Conservation (phyloP, 2,329 filamentous ascomycete genomes). For the Metarhizium brunneum region DNA sequence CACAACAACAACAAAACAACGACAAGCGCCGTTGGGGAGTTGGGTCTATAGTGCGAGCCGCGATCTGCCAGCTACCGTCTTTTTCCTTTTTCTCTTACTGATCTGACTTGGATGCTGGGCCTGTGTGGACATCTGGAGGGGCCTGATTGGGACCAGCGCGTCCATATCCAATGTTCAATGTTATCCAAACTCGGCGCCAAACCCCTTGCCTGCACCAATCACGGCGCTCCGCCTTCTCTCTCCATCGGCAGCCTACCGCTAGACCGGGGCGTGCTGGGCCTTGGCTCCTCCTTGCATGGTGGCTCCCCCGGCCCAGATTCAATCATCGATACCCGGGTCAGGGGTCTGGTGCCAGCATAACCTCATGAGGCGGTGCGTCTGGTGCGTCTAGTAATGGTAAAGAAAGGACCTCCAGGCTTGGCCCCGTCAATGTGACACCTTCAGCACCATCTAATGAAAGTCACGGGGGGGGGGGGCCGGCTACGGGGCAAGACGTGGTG, state of each 20-base stretch:
- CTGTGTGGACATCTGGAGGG: no score
- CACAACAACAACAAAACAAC: no score
- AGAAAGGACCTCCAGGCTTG: background rate
- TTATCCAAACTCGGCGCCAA: constrained; percentile 5
- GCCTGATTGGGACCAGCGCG: background rate
- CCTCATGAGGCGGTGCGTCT: background rate
- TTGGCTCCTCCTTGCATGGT: background rate
- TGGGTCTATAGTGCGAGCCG: no score
- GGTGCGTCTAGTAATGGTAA: background rate
- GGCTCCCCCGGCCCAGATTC: background rate
- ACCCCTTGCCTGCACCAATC: constrained; percentile 3
- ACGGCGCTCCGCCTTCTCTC: background rate
- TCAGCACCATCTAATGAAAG: background rate
- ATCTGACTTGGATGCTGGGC: no score
- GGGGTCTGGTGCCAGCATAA: constrained; percentile 2
- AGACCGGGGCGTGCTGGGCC: constrained; percentile 1
- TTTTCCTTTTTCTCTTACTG: no score
- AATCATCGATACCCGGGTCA: background rate
- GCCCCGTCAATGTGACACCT: background rate
- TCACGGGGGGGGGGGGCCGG: background rate
- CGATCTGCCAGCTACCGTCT: no score
- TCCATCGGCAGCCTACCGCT: constrained; percentile 3
- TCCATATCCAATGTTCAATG: background rate
- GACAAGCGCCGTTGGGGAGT: no score
- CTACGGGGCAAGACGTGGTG: background rate